Conservation (phyloP, 2,329 filamentous ascomycete genomes). For the Drechslerella dactyloides region DNA sequence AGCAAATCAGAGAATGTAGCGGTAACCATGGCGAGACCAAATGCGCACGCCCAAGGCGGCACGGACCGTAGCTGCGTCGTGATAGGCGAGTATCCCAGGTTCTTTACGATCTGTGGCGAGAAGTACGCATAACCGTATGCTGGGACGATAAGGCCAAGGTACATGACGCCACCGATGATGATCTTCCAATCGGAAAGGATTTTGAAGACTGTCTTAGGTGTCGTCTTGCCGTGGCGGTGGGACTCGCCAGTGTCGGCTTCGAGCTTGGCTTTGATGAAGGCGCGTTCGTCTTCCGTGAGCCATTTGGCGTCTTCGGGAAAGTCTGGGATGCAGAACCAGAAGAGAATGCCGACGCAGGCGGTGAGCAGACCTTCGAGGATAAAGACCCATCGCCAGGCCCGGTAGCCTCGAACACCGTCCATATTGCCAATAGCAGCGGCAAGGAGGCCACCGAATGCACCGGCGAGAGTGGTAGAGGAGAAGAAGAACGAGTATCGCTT, state of each 20-base stretch:
- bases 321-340: slow-evolving; percentile 73
- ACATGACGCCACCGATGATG: slow-evolving; percentile 78
- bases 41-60: slow-evolving; percentile 72
- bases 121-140: slow-evolving; percentile 82
- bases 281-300: slow-evolving; percentile 72
- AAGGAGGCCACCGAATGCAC: slow-evolving; percentile 84
- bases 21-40: slow-evolving; percentile 76
- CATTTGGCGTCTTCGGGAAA: slow-evolving; percentile 78
- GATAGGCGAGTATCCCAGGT: slow-evolving; percentile 68
- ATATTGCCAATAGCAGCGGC: slow-evolving; percentile 90
- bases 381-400: slow-evolving; percentile 82
- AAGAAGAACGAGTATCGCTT: slow-evolving; percentile 95
- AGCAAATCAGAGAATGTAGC: slow-evolving; percentile 74
- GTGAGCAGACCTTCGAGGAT: slow-evolving; percentile 76
- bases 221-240: slow-evolving; percentile 69
- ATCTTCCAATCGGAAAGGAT: slow-evolving; percentile 68
- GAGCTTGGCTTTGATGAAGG: slow-evolving; percentile 71
- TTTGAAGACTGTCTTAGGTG: slow-evolving; percentile 69
- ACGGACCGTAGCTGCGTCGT: slow-evolving; percentile 63
- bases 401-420: slow-evolving; percentile 71
- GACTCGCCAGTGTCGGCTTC: slow-evolving; percentile 72
- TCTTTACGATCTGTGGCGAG: slow-evolving; percentile 72
- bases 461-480: slow-evolving; percentile 76
- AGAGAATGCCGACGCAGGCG: slow-evolving; percentile 66
- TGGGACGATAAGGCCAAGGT: slow-evolving; percentile 78